phyloP scores from a whole-genome alignment of 192 early-diverging fungal species.

The Mortierella alpina region DNA sequence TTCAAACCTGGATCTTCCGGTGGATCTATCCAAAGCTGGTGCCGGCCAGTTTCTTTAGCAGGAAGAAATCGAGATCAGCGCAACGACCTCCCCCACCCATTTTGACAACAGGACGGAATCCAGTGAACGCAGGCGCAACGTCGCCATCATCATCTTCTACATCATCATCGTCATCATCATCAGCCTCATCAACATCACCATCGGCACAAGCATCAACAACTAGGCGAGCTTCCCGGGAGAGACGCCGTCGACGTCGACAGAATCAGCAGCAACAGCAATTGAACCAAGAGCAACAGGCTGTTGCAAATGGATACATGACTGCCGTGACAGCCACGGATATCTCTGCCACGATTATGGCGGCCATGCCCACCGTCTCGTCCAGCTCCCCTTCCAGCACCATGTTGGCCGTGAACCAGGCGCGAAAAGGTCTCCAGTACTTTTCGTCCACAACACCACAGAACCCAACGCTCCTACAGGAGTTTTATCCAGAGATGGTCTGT shows the following conservation, averaged over 20 bases:
- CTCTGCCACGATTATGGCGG: slow-evolving; percentile 50
- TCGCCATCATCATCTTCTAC: background rate
- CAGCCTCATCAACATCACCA: slow-evolving; percentile 4
- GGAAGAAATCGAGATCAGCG: slow-evolving; percentile 24
- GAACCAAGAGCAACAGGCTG: slow-evolving; percentile 12
- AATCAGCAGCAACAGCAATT: background rate
- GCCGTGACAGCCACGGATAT: slow-evolving; percentile 42
- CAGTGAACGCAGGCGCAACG: background rate
- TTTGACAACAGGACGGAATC: background rate
- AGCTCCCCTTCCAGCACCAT: slow-evolving; percentile 20
- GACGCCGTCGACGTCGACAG: background rate
- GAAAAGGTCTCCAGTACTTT: slow-evolving; percentile 32
- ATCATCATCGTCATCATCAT: background rate
- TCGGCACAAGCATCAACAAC: slow-evolving; percentile 11
- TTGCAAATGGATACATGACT: slow-evolving; percentile 14
- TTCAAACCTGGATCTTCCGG: slow-evolving; percentile 51
- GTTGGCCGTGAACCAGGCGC: slow-evolving; percentile 31
- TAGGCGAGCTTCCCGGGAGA: no score
- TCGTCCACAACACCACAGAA: slow-evolving; percentile 25
- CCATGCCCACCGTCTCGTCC: slow-evolving; percentile 40
- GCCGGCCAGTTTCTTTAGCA: slow-evolving; percentile 23
- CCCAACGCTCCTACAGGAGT: slow-evolving; percentile 54
- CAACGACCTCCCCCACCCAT: background rate
- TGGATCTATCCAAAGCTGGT: slow-evolving; percentile 51
- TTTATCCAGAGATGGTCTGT: slow-evolving; percentile 64